These are phyloP conservation scores for Pseudopithomyces chartarum DNA, from an alignment of 2,329 filamentous ascomycete species.

Conservation along the genomic window DNA sequence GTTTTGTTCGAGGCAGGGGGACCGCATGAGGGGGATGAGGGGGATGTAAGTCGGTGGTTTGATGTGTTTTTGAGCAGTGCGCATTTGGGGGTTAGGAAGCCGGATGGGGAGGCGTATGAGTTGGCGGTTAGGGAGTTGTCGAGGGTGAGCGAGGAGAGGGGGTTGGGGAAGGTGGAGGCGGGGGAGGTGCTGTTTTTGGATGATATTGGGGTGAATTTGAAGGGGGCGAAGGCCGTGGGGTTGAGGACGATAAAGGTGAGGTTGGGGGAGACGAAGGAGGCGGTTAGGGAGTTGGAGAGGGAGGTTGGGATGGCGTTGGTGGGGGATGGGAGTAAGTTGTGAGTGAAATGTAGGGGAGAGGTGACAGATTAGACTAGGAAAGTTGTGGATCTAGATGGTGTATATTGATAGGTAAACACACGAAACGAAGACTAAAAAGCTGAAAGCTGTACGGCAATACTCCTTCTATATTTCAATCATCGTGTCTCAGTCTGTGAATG, in stretches of 20 bases:
- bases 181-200: conserved; percentile 85
- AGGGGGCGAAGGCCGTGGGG: conserved; percentile 73
- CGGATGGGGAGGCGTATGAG: conserved; percentile 80
- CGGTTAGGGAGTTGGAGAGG: conserved; percentile 79
- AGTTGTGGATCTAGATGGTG: too few relatives aligned
- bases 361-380: neutral
- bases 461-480: too few relatives aligned
- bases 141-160: conserved; percentile 62
- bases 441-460: too few relatives aligned
- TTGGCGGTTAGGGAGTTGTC: conserved; percentile 71
- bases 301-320: conserved; percentile 71
- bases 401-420: too few relatives aligned
- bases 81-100: conserved; percentile 86
- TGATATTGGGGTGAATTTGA: conserved; percentile 93
- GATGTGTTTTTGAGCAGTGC: conserved; percentile 88
- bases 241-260: conserved; percentile 85
- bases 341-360: neutral
- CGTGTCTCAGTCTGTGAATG: too few relatives aligned
- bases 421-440: too few relatives aligned
- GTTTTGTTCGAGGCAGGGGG: conserved; percentile 31
- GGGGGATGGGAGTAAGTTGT: conserved; percentile 48
- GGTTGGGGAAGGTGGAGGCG: conserved; percentile 59
- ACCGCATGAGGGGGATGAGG: conserved; percentile 28
- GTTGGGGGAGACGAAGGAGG: conserved; percentile 76
- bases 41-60: conserved; percentile 69